Evolutionary conservation across 805 yeast species (phyloP).

Genomic region (Hanseniaspora lindneri): DNA sequence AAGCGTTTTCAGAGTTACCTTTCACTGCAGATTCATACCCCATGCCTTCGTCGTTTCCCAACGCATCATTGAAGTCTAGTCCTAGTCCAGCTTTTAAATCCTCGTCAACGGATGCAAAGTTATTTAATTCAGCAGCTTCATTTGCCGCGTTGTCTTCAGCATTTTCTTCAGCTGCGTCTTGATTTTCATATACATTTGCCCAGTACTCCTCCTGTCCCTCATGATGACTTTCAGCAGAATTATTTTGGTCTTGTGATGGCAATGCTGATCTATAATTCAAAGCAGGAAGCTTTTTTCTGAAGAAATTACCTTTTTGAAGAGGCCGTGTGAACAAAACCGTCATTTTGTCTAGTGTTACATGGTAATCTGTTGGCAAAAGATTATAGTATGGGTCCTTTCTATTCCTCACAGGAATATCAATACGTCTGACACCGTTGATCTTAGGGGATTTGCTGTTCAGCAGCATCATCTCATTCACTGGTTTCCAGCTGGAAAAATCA

Average conservation of each 20-base stretch:
- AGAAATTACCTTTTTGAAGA: constrained; percentile 32
- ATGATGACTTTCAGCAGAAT: constrained; percentile 24
- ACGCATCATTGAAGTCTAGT: constrained; percentile 30
- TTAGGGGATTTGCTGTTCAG: constrained; percentile 27
- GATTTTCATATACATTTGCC: constrained; percentile 49
- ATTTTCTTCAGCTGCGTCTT: constrained; percentile 31
- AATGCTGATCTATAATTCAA: too few species aligned
- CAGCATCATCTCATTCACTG: constrained; percentile 35
- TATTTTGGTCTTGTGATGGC: too few species aligned
- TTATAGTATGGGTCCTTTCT: constrained; percentile 35
- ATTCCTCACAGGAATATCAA: constrained; percentile 35
- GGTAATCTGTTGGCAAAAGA: constrained; percentile 60
- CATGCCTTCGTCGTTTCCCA: constrained; percentile 24
- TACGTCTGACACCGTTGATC: constrained; percentile 23
- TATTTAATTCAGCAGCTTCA: too few species aligned
- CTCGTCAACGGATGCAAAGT: constrained; percentile 32
- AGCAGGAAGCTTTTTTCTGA: constrained; percentile 17
- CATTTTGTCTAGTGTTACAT: constrained; percentile 56
- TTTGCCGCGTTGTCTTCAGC: constrained; percentile 21
- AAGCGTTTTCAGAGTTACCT: constrained; percentile 22
- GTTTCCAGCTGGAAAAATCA: constrained; percentile 22
- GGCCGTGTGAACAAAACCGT: constrained; percentile 64
- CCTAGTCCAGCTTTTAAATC: constrained; percentile 22
- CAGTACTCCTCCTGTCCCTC: constrained; percentile 58
- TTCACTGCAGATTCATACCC: not conserved